Conservation (phyloP, 1,284 basidiomycete species). For the Veloboletus limbatus region DNA sequence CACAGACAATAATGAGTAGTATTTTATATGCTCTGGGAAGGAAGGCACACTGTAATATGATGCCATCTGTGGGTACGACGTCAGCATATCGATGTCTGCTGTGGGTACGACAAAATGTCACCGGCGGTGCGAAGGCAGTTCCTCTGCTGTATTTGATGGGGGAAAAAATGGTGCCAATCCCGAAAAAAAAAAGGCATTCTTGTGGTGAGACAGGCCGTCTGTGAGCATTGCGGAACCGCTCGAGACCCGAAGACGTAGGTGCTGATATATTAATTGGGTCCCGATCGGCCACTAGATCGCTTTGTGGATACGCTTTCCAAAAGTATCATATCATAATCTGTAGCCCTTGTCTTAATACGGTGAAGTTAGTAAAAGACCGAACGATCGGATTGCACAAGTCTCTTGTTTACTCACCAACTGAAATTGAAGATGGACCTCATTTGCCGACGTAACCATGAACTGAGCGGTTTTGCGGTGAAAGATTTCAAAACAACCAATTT, state of each 20-base stretch:
- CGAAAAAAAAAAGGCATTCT: background rate
- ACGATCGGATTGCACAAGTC: background rate
- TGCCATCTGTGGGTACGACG: background rate
- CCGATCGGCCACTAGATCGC: background rate
- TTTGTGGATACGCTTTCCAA: background rate
- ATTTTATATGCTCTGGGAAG: conserved; percentile 10
- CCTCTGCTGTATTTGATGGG: background rate
- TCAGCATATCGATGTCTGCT: background rate
- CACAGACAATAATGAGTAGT: background rate
- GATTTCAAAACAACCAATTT: background rate
- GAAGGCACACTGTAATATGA: background rate
- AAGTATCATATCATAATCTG: no score
- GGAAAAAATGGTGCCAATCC: background rate
- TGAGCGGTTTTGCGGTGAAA: background rate
- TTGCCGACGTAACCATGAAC: background rate
- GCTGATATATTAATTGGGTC: background rate
- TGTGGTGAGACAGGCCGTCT: background rate
- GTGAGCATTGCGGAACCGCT: background rate
- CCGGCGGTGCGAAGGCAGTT: background rate
- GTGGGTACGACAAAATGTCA: background rate
- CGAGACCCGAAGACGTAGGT: background rate
- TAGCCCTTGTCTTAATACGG: background rate
- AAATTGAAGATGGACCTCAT: background rate
- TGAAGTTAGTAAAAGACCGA: background rate
- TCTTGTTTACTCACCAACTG: background rate